Evolutionary conservation across 495 filamentous ascomycete genomes (phyloP).

Genomic region (Hyaloscypha hepaticicola): DNA sequence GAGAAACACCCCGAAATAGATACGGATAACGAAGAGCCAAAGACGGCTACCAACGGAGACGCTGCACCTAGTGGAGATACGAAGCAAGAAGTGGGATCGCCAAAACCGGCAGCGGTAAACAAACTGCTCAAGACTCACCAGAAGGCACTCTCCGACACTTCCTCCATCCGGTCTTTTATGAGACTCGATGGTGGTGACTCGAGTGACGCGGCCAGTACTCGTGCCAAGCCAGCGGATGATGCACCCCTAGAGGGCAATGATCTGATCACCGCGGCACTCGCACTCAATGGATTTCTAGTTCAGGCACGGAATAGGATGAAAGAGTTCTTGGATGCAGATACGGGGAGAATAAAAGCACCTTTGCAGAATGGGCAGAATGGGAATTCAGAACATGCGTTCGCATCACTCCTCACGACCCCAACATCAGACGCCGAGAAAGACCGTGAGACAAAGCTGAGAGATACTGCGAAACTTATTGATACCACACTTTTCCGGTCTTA

Average conservation of each 20-base stretch:
- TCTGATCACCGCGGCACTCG: constrained; percentile 72
- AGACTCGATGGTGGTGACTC: constrained; percentile 48
- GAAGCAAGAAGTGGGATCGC: constrained; percentile 37
- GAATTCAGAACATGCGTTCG: constrained; percentile 48
- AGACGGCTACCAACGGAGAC: constrained; percentile 41
- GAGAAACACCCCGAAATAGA: constrained; percentile 42
- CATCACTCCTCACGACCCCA: constrained; percentile 45
- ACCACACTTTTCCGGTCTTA: constrained; percentile 91
- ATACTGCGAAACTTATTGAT: constrained; percentile 81
- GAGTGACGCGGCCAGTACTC: constrained; percentile 49
- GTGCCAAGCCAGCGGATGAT: constrained; percentile 36
- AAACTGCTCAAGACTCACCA: constrained; percentile 54
- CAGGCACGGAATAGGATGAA: constrained; percentile 80
- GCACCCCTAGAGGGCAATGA: constrained; percentile 72
- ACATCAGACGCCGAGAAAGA: constrained; percentile 55
- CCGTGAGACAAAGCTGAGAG: constrained; percentile 65
- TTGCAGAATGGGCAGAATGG: constrained; percentile 48
- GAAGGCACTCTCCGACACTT: constrained; percentile 56
- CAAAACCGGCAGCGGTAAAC: constrained; percentile 44
- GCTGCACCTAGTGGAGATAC: constrained; percentile 24
- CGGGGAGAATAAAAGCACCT: constrained; percentile 66
- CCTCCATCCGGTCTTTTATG: constrained; percentile 63
- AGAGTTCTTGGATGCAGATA: constrained; percentile 72
- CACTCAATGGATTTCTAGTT: constrained; percentile 81
- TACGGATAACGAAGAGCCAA: constrained; percentile 47